Conservation (phyloP, 2,329 filamentous ascomycete genomes). For the Phyllosticta citriasiana region DNA sequence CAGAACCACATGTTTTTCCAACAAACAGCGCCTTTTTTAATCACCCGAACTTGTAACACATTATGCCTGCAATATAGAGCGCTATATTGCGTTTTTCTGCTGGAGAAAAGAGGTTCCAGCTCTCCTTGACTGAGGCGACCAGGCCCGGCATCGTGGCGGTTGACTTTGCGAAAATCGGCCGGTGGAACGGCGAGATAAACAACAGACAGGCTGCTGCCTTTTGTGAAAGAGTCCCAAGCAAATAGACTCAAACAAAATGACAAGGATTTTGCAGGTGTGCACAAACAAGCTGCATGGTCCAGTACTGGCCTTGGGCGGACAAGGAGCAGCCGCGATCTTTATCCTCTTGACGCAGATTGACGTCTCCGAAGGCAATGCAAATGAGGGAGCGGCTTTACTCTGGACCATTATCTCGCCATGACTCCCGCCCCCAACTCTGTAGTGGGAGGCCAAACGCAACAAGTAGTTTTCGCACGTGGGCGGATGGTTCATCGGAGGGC, state of each 20-base stretch:
- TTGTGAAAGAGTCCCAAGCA: neutral
- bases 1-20: too few relatives aligned
- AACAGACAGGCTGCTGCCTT: neutral
- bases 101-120: slow-evolving; percentile 26
- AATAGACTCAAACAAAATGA: neutral
- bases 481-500: neutral
- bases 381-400: neutral
- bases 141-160: neutral
- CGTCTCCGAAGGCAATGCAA: neutral
- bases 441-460: neutral
- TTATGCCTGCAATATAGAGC: slow-evolving; percentile 41
- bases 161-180: neutral
- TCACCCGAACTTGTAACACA: slow-evolving; percentile 41
- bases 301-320: neutral
- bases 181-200: neutral
- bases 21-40: too few relatives aligned
- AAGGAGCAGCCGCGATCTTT: neutral
- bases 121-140: slow-evolving; percentile 13
- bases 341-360: neutral
- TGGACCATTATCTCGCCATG: neutral
- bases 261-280: neutral
- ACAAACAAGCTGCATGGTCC: neutral
- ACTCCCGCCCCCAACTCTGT: neutral
- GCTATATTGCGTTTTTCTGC: slow-evolving; percentile 37
- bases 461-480: neutral